Evolutionary conservation across 2,329 filamentous ascomycete genomes (phyloP).

Genomic region (Teratosphaeria zuluensis): DNA sequence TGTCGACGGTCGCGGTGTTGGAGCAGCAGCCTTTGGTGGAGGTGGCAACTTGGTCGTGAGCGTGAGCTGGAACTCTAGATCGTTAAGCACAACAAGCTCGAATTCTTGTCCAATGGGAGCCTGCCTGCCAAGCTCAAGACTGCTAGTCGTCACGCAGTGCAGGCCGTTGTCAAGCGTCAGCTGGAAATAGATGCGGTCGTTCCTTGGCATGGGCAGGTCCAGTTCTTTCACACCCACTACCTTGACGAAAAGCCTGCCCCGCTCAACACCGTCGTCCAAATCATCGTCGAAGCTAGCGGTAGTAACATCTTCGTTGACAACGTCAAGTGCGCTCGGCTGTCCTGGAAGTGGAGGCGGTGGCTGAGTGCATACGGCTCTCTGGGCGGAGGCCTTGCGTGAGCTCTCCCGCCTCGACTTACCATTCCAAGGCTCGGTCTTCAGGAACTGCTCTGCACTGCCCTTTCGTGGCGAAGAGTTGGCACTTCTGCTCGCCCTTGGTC

Average conservation of each 20-base stretch:
- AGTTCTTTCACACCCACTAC: constrained; percentile 97
- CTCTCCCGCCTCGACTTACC: constrained; percentile 62
- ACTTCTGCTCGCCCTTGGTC: constrained; percentile 39
- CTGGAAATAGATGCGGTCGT: constrained; percentile 87
- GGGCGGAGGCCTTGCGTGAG: constrained; percentile 46
- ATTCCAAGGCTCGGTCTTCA: constrained; percentile 97
- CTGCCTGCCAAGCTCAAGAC: constrained; percentile 82
- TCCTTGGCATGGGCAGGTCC: constrained; percentile 80
- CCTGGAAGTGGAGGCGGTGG: constrained; percentile 76
- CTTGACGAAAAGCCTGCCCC: constrained; percentile 91
- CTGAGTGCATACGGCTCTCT: constrained; percentile 33
- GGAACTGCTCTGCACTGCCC: constrained; percentile 70
- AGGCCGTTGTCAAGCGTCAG: constrained; percentile 96
- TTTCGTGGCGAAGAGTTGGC: constrained; percentile 66
- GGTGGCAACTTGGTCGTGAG: constrained; percentile 84
- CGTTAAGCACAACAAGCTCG: constrained; percentile 90
- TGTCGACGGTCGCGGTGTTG: constrained; percentile 48
- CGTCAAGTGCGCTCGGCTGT: constrained; percentile 61
- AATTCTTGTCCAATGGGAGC: constrained; percentile 97
- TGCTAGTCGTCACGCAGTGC: constrained; percentile 93
- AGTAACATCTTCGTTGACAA: constrained; percentile 60
- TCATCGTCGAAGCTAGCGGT: constrained; percentile 40
- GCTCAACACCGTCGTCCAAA: constrained; percentile 66
- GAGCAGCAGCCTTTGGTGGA: constrained; percentile 11
- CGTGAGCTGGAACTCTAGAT: constrained; percentile 97